Conservation (phyloP, 257 asterid genomes). For the Ilex asprella region DNA sequence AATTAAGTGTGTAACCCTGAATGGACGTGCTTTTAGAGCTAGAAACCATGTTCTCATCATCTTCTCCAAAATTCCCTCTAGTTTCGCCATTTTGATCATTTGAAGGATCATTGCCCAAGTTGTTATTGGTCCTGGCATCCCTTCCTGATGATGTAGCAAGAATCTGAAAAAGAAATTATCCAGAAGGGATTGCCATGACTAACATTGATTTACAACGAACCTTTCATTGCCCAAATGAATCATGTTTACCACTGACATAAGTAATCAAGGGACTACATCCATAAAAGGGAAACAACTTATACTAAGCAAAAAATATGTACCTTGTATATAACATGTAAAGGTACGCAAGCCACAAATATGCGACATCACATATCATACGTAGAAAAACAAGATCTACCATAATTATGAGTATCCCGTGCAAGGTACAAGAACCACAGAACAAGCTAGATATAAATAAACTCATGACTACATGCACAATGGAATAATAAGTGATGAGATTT, state of each 20-base stretch:
- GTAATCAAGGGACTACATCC: no score
- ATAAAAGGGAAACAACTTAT: no score
- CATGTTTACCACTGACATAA: not conserved
- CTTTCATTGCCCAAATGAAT: not conserved
- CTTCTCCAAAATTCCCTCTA: conserved; percentile 50
- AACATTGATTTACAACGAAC: no score
- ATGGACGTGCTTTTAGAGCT: conserved; percentile 35
- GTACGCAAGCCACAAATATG: not conserved
- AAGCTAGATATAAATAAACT: no score
- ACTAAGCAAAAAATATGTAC: no score
- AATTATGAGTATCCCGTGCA: no score
- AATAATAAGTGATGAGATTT: not conserved
- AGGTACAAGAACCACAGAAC: no score
- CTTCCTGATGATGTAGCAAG: conserved; percentile 71
- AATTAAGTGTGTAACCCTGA: conserved; percentile 35
- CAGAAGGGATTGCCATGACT: not conserved
- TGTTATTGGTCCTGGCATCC: conserved; percentile 34
- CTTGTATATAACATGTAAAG: not conserved
- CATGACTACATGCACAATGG: not conserved
- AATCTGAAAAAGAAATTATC: conserved; percentile 40
- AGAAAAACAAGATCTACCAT: not conserved
- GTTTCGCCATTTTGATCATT: conserved; percentile 52
- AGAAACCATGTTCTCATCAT: conserved; percentile 94
- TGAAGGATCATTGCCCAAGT: conserved; percentile 50
- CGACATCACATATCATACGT: not conserved